phyloP scores from a whole-genome alignment of 768 basidiomycete genomes.

The Chalciporus chontae region DNA sequence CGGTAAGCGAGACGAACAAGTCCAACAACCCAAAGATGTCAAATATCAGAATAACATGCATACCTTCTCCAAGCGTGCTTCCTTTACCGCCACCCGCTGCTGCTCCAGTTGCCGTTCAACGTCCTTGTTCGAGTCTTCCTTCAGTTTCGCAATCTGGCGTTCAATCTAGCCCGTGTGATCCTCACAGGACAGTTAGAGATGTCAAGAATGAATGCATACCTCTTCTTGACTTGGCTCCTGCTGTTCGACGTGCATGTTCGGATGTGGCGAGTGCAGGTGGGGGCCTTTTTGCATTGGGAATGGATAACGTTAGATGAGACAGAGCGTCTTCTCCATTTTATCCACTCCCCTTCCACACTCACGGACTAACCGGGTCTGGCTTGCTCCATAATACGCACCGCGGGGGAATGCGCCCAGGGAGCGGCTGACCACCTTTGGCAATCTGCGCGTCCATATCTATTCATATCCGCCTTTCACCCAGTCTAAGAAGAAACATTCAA shows the following conservation, averaged over 20 bases:
- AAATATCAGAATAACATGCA: neutral
- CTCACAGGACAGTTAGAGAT: neutral
- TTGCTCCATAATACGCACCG: too few species aligned
- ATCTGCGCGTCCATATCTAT: too few species aligned
- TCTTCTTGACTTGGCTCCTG: conserved; percentile 9
- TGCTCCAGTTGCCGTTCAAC: conserved; percentile 20
- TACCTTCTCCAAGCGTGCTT: conserved; percentile 10
- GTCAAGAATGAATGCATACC: conserved; percentile 3
- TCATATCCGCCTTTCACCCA: too few species aligned
- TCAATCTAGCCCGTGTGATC: conserved; percentile 13
- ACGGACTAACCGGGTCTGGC: too few species aligned
- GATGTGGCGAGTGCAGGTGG: neutral
- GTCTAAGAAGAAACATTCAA: too few species aligned
- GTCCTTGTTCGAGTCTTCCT: conserved; percentile 20
- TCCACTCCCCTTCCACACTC: too few species aligned
- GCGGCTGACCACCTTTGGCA: too few species aligned
- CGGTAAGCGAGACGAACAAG: neutral
- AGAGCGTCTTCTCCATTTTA: too few species aligned
- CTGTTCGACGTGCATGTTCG: neutral
- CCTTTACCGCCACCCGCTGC: conserved; percentile 11
- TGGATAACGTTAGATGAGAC: too few species aligned
- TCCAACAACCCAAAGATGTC: too few species aligned
- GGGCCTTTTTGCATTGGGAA: neutral
- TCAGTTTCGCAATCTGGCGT: conserved; percentile 18
- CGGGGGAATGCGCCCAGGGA: too few species aligned